Base-by-base conservation (phyloP, 768 basidiomycete species). In the Tylopilus subfusipes region DNA sequence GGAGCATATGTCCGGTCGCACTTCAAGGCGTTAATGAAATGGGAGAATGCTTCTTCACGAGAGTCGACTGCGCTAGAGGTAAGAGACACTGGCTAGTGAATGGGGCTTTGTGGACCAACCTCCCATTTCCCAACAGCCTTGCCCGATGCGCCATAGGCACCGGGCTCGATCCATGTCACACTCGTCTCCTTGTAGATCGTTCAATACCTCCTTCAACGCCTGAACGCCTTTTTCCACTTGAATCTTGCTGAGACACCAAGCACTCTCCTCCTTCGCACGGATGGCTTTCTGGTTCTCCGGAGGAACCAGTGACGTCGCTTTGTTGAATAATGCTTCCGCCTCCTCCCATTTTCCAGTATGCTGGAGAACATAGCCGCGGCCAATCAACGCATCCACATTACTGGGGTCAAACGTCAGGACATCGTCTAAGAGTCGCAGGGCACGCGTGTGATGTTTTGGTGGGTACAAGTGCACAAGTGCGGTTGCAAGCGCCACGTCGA, bases 381-480 rank as follows among this genome's bases (percentile, higher is more conserved):
- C 84, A 72, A 94, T 84, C 40, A 96, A 75, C 25, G 83, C 84
- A 13, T 77, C 68, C 10, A 82, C 72, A 60, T 93, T 86, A 48
- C 79, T 63, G 0, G 88, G 82, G 36, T 86, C 82, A 31, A 77
- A 71, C 2, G 73, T 61, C 1, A 98, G 79, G 16, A 96, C 78
- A 5, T 85, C 82, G 30, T 89, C 82, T 21, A 98, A 76, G 11
- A 97, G 77, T 18, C 78, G 73, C 24, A 86, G 73, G 2, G 97
- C 96, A 48, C 86, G 83, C 12, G 74, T 61, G 66, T 98, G 96
- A 61, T 98, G 88, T 62, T 94, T 94, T 0, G 96, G 96, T 27
- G 95, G 85, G 68, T 83, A 91, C 46, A 89, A 77, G 63, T 97
- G 88, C 4, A 93, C 88, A 16, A 97, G 78, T 5, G 90, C 83